Conservation (phyloP, 805 yeast genomes). For the Kregervanrija pseudodelftensis region DNA sequence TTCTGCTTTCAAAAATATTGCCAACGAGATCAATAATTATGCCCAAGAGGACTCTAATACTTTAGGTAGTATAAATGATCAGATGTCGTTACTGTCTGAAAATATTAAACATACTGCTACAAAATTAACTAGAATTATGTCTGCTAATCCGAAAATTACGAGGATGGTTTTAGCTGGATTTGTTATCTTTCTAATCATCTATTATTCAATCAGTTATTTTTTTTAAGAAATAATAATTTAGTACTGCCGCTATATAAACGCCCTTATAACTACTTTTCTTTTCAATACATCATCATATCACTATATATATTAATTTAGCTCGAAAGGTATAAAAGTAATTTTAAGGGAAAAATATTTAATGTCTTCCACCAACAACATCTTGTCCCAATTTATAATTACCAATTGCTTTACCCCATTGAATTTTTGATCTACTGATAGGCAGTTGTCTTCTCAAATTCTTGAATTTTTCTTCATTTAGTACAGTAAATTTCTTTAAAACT, state of each 20-base stretch:
- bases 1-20: slow-evolving; percentile 55
- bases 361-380: slow-evolving; percentile 51
- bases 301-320: neutral
- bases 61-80: slow-evolving; percentile 37
- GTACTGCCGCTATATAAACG: neutral
- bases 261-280: neutral
- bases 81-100: slow-evolving; percentile 42
- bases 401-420: slow-evolving; percentile 92
- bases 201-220: slow-evolving; percentile 45
- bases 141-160: slow-evolving; percentile 52
- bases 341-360: slow-evolving; percentile 5
- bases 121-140: slow-evolving; percentile 48
- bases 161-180: slow-evolving; percentile 54
- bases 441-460: slow-evolving; percentile 82
- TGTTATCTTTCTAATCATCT: slow-evolving; percentile 46
- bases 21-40: slow-evolving; percentile 59
- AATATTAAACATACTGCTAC: slow-evolving; percentile 46
- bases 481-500: slow-evolving; percentile 55
- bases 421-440: slow-evolving; percentile 85
- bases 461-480: slow-evolving; percentile 73
- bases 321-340: neutral
- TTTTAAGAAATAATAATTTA: slow-evolving; percentile 5
- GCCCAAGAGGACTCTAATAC: slow-evolving; percentile 47
- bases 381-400: slow-evolving; percentile 84
- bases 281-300: neutral